phyloP scores from a whole-genome alignment of 2,329 filamentous ascomycete species.

The Madurella fahalii region DNA sequence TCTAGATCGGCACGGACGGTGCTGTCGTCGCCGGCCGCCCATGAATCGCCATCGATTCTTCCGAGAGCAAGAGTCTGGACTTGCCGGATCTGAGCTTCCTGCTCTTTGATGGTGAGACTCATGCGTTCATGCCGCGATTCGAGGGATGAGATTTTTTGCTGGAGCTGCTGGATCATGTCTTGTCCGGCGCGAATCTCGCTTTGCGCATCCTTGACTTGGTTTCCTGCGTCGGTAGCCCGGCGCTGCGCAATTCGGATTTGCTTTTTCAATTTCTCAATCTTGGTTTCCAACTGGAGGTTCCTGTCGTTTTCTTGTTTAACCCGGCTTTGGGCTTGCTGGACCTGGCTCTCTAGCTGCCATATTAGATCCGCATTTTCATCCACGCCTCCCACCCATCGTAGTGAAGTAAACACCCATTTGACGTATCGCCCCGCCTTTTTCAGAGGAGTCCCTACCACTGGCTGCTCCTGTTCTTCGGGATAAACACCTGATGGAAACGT shows the following conservation, averaged over 20 bases:
- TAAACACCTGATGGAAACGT: too few relatives aligned
- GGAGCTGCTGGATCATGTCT: background rate
- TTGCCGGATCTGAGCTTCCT: constrained; percentile 9
- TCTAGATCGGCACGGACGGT: constrained; percentile 9
- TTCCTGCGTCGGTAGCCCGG: background rate
- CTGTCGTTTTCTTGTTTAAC: too few relatives aligned
- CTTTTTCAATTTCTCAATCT: too few relatives aligned
- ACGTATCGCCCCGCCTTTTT: too few relatives aligned
- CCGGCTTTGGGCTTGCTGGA: background rate
- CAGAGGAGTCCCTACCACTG: too few relatives aligned
- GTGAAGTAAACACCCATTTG: too few relatives aligned
- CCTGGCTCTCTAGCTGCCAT: background rate
- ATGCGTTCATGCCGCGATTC: background rate
- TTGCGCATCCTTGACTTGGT: background rate
- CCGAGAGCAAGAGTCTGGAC: constrained; percentile 6
- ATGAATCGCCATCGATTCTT: constrained; percentile 4
- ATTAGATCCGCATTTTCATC: background rate
- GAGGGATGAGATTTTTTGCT: background rate
- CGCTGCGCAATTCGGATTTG: too few relatives aligned
- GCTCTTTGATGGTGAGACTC: constrained; percentile 1
- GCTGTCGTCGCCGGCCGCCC: constrained; percentile 7
- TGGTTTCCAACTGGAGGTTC: too few relatives aligned
- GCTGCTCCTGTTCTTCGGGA: too few relatives aligned
- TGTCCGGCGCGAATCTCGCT: background rate
- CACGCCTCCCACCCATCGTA: background rate